Base-by-base conservation (phyloP, 257 asterid genomes). In the Nicotiana knightiana region DNA sequence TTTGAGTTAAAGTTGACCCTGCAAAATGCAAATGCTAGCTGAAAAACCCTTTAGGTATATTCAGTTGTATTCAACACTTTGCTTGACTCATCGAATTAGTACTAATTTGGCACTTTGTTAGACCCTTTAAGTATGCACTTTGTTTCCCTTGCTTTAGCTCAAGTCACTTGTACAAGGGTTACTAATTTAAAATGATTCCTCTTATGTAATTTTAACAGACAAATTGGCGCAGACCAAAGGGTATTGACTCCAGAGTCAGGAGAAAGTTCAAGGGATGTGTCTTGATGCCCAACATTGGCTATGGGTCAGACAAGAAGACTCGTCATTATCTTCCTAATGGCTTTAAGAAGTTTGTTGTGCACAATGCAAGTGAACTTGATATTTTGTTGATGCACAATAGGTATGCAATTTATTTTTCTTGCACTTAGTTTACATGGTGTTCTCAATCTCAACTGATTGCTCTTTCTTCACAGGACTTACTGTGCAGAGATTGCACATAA, bases 401-500 rank as follows among this genome's bases (percentile, higher is more conserved):
- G 94, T 90, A 65, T 0, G 1, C 58, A 6, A 15, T 2, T 0
- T 21, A 0, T 35, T 7, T 6, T 10, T 16, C 26, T 43, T 43
- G 51, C 51, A 43, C 12, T 15, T 58, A 5, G 9, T 21, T 54
- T n/a, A 2, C 26, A 16, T 2, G 11, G 46, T 64, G 10, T 1
- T 30, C 4, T 13, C 63, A 48, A 21, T 0, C 1, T 48, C 11
- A 48, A 26, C 2, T 77, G 8, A 1, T 37, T 21, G 24, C 12
- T 4, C 30, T 70, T 70, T 16, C 4, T 15, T 68, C 9, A 7
- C 90, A 89, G 97, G 87, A 86, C 84, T 8, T 90, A 84, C 26
- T 92, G 93, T 86, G 98, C 96, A 0, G 97, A 90, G 86, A 91
- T 91, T 79, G 96, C 96, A 10, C 93, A 92, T 88, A 85, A 89